Base-by-base conservation (phyloP, 1,284 basidiomycete genomes). In the Trichosporon ovoides region DNA sequence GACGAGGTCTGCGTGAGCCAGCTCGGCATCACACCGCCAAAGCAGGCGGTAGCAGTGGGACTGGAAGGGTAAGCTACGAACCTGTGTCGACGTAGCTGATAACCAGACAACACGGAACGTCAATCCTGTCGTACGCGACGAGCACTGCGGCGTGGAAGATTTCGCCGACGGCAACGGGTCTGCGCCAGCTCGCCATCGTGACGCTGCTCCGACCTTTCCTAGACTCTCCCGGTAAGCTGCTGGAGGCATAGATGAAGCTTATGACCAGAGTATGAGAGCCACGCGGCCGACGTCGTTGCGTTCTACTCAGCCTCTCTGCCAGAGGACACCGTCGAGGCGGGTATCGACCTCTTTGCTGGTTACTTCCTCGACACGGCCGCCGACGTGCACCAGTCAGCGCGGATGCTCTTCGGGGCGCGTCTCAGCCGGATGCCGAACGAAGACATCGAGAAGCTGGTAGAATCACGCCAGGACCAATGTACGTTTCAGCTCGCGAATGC, bases 231-330 rank as follows among this genome's bases (percentile, higher is more conserved):
- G 24, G 43, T 85, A 89, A 88, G 37, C 20, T 14, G 20, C 19
- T n/a, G 16, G 13, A 10, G n/a, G n/a, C n/a, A n/a, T n/a, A n/a
- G n/a, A n/a, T n/a, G n/a, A n/a, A 7, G 55, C 52, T 57, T 43
- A 58, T 68, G 24, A 34, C 66, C 43, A 89, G 90, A 87, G 37
- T 79, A 83, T 6, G 82, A 85, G 52, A 82, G 85, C 49, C 80
- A 80, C 37, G 85, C 86, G 4, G 85, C 83, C 54, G 84, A 86
- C 3, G 83, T 89, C 13, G 85, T 87, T 60, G 81, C 86, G 0
- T 93, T 88, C 74, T 93, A 91, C 74, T 81, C 86, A 0, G 82
- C 85, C 0, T 85, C 86, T 1, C 77, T 95, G 31, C 80, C 83
- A 0, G 78, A 82, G 20, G 77, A 78, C 9, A 80, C 88, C 7